These are phyloP conservation scores for Pyrenophora teres DNA, from an alignment of 2,329 filamentous ascomycete species.

Conservation along the genomic window DNA sequence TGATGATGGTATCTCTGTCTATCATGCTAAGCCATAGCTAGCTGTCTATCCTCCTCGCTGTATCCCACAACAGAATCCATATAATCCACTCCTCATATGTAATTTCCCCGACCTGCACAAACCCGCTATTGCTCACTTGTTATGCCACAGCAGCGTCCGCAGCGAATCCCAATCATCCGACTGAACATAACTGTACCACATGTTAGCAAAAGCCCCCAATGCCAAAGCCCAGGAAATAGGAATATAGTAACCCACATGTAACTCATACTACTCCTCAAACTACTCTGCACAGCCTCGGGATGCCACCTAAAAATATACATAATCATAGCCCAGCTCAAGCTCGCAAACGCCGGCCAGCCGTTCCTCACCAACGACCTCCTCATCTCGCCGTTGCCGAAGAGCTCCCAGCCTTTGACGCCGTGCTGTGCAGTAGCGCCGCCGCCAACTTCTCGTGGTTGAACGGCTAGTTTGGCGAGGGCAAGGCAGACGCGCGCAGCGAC, in stretches of 20 bases:
- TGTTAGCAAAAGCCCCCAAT: constrained; percentile 18
- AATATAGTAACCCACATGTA: constrained; percentile 75
- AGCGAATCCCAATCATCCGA: constrained; percentile 88
- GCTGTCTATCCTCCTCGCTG: no score
- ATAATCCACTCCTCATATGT: no score
- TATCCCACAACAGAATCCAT: no score
- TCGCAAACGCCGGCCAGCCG: constrained; percentile 92
- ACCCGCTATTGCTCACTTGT: constrained; percentile 56
- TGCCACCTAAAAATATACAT: constrained; percentile 96
- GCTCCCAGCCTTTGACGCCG: constrained; percentile 46
- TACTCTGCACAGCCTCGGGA: constrained; percentile 87
- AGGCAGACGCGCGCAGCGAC: constrained; percentile 91
- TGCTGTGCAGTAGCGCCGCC: constrained; percentile 5
- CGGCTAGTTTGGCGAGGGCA: constrained; percentile 78
- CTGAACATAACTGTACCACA: constrained; percentile 66
- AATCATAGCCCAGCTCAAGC: constrained; percentile 85
- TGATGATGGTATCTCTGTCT: no score
- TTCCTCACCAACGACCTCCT: constrained; percentile 56
- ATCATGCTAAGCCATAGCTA: no score
- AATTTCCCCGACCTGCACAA: no score
- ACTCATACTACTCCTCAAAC: constrained; percentile 91
- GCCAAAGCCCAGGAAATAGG: not conserved
- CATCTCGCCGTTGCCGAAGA: constrained; percentile 46
- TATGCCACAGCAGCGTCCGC: constrained; percentile 84
- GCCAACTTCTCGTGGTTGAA: constrained; percentile 61